Base-by-base conservation (phyloP, 2,329 filamentous ascomycete genomes). In the Xylariaceae sp. region DNA sequence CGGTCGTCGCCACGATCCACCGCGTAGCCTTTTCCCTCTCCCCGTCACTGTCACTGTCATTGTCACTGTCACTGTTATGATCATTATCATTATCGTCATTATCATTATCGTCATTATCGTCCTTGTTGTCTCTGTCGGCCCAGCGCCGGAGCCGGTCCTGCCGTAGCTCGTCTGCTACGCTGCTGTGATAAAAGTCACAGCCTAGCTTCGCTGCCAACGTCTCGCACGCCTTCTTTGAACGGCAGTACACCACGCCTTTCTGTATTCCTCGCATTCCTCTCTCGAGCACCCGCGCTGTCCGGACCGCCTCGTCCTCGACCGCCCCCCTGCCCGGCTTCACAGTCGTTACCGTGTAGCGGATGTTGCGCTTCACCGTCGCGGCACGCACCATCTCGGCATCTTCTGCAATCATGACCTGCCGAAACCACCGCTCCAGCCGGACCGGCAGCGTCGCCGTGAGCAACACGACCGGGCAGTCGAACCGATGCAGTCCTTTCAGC, bases 401-500 rank as follows among this genome's bases (percentile, higher is more conserved):
- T 0, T 28, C 26, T 4, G 36, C 34, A 6, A 52, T n/a, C 6
- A 43, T 52, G 1, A 29, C 4, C 11, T 34, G 14, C 48, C 47
- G 36, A 34, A 51, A 51, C n/a, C 17, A 31, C 6, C 34, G 34
- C 16, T 54, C 19, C 4, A 53, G 31, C 41, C 33, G 28, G 11
- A 53, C 29, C 14, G 40, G 50, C 14, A 53, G 17, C 28, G 40
- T 53, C 3, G 50, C 50, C 14, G 14, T 53, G 4, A 53, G 16
- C 16, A 53, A 23, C 11, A 54, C 12, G 3, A 54, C 41, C 2
- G 33, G 41, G 8, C 23, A 41, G 33, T 48, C 23, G 33, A 39
- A 55, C n/a, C 43, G 31, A 34, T 55, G 34, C 2, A 55, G 26
- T 9, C n/a, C n/a, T n/a, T n/a, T n/a, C n/a, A n/a, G n/a, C n/a